Evolutionary conservation across 768 basidiomycete genomes (phyloP), one percentile per base, ranked within the genome.

Genomic region (Grammothele lineata): DNA sequence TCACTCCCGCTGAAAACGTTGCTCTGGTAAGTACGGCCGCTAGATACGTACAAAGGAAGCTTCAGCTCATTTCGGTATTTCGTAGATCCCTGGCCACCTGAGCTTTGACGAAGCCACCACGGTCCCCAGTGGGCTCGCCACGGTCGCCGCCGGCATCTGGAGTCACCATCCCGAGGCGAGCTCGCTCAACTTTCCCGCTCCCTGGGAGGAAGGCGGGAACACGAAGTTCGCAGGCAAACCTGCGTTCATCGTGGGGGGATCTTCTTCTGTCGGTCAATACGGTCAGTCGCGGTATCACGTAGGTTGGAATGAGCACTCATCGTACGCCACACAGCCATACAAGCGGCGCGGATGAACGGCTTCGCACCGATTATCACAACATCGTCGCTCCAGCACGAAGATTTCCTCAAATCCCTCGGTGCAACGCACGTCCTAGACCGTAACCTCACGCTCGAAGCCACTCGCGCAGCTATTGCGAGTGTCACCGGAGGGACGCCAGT

Each of bases 61-160:
- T n/a, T n/a, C n/a, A n/a, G n/a, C n/a, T n/a, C n/a, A 30, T 7
- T 14, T 30, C 7, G 8, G 8, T 14, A 30, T 7, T n/a, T n/a
- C n/a, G n/a, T 35, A 68, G 65, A 68, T 73, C 8, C 75, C 73
- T 1, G 34, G 47, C 15, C 66, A 65, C 33, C 26, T 75, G 17
- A 60, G 62, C 0, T 66, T 66, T 47, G 72, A 72, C 14, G 55
- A 73, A 30, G 76, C 71, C 0, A 61, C 73, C 0, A 64, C 73
- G 5, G 52, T 76, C 15, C 73, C 75, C 2, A 58, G 71, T 10
- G 68, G 56, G 0, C 49, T 74, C 7, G 62, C 65, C 4, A 70
- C 72, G 2, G 72, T 71, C 2, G 66, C 59, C 6, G 37, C 64
- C 3, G 71, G 64, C 0, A 54, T 75, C 14, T 75, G 68, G 60